Percentiles rank a stretch among this genome's conserved stretches.
Conservation (phyloP, 495 filamentous ascomycete species). For the Pyronema domesticum region DNA sequence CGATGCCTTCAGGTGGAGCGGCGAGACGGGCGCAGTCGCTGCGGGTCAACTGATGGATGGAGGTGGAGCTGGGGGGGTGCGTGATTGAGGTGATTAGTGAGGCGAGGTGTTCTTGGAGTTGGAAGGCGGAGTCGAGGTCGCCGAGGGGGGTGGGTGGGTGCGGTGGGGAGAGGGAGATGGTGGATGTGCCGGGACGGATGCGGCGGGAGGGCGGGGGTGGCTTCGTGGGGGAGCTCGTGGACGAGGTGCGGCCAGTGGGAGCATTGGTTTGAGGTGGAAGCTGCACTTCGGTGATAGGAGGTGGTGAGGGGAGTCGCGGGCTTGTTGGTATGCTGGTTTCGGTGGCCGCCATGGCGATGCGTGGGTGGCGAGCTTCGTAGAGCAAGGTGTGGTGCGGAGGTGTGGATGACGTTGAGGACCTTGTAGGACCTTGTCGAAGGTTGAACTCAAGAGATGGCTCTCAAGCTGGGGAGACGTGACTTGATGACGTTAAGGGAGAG, state of each 20-base stretch:
- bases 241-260: conserved; percentile 29
- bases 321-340: conserved; percentile 3
- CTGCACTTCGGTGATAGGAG: conserved; percentile 24
- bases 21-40: conserved; percentile 55
- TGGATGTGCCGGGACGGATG: conserved; percentile 81
- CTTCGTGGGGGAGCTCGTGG: conserved; percentile 49
- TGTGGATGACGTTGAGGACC: neutral
- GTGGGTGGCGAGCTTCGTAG: neutral
- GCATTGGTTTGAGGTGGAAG: conserved; percentile 5
- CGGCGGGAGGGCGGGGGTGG: conserved; percentile 32
- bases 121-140: conserved; percentile 91
- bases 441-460: too few species aligned
- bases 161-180: conserved; percentile 76
- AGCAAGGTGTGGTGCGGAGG: neutral
- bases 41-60: conserved; percentile 48
- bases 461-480: too few species aligned
- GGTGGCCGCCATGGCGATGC: neutral
- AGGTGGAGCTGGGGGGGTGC: conserved; percentile 27
- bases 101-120: conserved; percentile 94
- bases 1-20: conserved; percentile 58
- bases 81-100: conserved; percentile 72
- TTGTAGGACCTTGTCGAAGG: neutral
- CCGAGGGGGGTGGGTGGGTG: conserved; percentile 60
- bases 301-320: conserved; percentile 24
- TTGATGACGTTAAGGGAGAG: too few species aligned